Base-by-base conservation (phyloP, 192 early-diverging fungal species). In the Umbelopsis isabellina region DNA sequence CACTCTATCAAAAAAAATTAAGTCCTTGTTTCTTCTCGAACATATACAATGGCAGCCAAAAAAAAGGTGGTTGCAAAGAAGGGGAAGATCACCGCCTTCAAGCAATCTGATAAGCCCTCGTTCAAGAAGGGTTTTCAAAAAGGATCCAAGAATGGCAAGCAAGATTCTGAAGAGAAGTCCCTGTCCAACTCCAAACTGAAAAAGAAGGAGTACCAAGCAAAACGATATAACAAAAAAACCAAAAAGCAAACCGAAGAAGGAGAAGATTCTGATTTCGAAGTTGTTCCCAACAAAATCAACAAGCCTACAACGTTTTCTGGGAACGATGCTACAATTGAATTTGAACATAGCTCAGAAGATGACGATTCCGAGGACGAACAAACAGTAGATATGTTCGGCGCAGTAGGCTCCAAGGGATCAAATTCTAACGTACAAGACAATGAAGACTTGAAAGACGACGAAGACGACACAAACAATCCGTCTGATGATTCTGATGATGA, bases 231-330 rank as follows among this genome's bases (percentile, higher is more conserved):
- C 46, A 76, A 78, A 37, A 70, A 77, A 22, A 30, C 58, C 3
- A 67, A 74, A 37, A 74, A 71, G 23, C 46, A 46, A 11, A 48
- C 46, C 9, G 37, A 66, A 9, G 74, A 75, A 16, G 74, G 76
- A 9, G 71, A 76, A 22, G 74, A 76, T 46, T 76, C 74, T n/a
- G 79, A 80, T 35, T 80, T 80, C 49, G 79, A 80, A 53, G 69
- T 76, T 37, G 75, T 80, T 30, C 69, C 74, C 46, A 49, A 48
- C 8, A 20, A 50, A 51, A 3, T 48, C n/a, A 16, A 20, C 8
- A 44, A 33, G 22, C 46, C 13, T 23, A 27, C 20, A 33, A 48
- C 21, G 3, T 61, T 37, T 41, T 12, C 33, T 27, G 70, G 47
- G 15, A 48, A 22, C 30, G 71, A 72, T 65, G 73, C 49, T 20